Percentiles rank a stretch among this genome's conserved stretches.
These are phyloP conservation scores for Solanum hybrid DNA, from an alignment of 305 asterid species.

Conservation along the genomic window DNA sequence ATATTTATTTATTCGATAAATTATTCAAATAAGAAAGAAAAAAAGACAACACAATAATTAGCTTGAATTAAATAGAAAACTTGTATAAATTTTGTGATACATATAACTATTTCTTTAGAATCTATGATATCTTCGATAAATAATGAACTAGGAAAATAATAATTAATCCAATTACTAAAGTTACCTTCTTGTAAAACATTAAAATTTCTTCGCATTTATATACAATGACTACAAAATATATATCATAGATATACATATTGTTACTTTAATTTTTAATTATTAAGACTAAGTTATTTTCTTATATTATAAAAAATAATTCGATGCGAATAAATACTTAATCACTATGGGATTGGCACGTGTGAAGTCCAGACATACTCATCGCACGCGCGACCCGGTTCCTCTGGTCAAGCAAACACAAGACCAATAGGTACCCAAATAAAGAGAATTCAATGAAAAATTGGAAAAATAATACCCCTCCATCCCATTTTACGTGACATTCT, in stretches of 20 bases:
- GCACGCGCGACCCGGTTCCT: not conserved
- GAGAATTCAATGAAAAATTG: not conserved
- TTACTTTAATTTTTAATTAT: not conserved
- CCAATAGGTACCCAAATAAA: not conserved
- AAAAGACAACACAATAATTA: not conserved
- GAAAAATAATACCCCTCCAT: not conserved
- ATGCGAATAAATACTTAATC: not conserved
- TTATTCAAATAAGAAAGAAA: not conserved
- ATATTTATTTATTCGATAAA: not conserved
- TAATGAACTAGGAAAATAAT: not conserved
- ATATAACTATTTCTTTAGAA: not conserved
- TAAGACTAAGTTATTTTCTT: not conserved
- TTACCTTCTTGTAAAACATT: not conserved
- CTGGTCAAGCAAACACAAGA: not conserved
- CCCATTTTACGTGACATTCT: accelerated
- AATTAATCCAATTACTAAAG: not conserved
- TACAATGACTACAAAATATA: not conserved
- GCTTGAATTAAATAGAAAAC: not conserved
- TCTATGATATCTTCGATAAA: not conserved
- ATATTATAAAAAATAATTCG: not conserved
- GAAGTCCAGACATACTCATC: not conserved
- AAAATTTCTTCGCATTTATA: not conserved
- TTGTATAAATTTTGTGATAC: not conserved
- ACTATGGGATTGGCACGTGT: not conserved
- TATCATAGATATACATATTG: not conserved